A percentile compares a stretch with the other conserved stretches of the same genome.
phyloP scores from a whole-genome alignment of 2,329 filamentous ascomycete species.

The Colletotrichum tamarilloi region DNA sequence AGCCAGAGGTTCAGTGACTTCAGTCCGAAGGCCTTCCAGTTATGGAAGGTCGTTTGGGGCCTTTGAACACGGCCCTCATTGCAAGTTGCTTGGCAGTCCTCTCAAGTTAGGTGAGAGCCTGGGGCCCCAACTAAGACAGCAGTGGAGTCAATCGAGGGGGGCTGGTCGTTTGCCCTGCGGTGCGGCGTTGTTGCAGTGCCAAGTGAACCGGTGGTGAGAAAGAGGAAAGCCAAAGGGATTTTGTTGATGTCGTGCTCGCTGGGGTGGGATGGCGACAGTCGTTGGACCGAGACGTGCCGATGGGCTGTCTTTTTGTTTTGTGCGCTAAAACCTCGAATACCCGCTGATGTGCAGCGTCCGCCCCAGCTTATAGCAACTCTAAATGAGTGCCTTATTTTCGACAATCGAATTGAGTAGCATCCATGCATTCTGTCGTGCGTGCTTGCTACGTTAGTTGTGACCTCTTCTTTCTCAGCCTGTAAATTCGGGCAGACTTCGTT shows the following conservation, averaged over 20 bases:
- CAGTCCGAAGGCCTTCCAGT: constrained; percentile 4
- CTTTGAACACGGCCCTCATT: background rate
- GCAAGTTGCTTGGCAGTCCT: constrained; percentile 10
- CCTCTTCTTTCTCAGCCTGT: too few relatives aligned
- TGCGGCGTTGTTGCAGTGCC: constrained; percentile 17
- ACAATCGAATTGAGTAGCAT: background rate
- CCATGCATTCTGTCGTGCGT: too few relatives aligned
- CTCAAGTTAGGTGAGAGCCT: background rate
- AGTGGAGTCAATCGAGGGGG: background rate
- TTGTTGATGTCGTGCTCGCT: constrained; percentile 30
- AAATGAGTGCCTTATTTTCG: background rate
- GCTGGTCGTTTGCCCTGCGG: background rate
- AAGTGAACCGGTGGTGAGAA: constrained; percentile 1
- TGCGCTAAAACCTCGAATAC: background rate
- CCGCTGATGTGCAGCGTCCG: background rate
- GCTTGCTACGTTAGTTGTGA: too few relatives aligned
- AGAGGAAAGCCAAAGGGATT: constrained; percentile 1
- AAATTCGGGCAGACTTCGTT: too few relatives aligned
- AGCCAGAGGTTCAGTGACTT: background rate
- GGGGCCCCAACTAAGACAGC: background rate
- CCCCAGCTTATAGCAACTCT: background rate
- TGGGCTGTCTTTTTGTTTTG: background rate
- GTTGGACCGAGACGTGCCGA: background rate
- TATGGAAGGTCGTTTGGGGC: constrained; percentile 21
- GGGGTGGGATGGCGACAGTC: constrained; percentile 31